Percentiles rank a stretch among this genome's conserved stretches.
These are phyloP conservation scores for Niveomyces coronatus DNA, from an alignment of 2,329 filamentous ascomycete species.

Conservation along the genomic window DNA sequence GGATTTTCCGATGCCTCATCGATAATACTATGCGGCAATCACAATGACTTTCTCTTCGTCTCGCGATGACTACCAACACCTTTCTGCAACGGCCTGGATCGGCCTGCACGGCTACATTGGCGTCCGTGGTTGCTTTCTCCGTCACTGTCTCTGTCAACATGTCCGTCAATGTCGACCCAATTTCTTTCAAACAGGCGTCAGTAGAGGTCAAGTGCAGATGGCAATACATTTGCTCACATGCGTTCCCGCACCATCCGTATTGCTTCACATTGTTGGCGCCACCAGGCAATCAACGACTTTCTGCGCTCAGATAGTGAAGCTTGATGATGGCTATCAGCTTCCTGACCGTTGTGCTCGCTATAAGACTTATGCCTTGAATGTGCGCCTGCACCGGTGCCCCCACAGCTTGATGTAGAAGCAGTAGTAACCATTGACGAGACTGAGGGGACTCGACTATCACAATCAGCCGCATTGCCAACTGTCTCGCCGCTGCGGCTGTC, in stretches of 20 bases:
- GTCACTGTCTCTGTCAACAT: no score
- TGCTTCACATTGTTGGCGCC: slow-evolving; percentile 1
- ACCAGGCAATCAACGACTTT: not conserved
- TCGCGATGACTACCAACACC: no score
- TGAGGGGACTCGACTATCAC: slow-evolving; percentile 6
- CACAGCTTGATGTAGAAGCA: slow-evolving; percentile 3
- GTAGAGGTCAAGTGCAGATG: no score
- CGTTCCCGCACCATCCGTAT: slow-evolving; percentile 4
- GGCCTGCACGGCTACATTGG: no score
- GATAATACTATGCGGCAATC: no score
- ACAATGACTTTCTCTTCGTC: no score
- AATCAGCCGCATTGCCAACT: not conserved
- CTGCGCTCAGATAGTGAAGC: not conserved
- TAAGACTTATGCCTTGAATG: not conserved
- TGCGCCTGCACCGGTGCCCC: not conserved
- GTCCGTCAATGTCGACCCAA: no score
- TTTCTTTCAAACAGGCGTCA: no score
- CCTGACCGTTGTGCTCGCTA: not conserved
- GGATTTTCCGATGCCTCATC: no score
- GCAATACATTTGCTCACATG: slow-evolving; percentile 4
- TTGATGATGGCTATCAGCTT: not conserved
- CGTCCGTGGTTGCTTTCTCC: no score
- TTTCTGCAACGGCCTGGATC: no score
- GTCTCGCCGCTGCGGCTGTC: no score
- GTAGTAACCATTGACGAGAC: not conserved